Evolutionary conservation across 1,284 basidiomycete species (phyloP).

Genomic region (Sanguinoderma infundibulare): DNA sequence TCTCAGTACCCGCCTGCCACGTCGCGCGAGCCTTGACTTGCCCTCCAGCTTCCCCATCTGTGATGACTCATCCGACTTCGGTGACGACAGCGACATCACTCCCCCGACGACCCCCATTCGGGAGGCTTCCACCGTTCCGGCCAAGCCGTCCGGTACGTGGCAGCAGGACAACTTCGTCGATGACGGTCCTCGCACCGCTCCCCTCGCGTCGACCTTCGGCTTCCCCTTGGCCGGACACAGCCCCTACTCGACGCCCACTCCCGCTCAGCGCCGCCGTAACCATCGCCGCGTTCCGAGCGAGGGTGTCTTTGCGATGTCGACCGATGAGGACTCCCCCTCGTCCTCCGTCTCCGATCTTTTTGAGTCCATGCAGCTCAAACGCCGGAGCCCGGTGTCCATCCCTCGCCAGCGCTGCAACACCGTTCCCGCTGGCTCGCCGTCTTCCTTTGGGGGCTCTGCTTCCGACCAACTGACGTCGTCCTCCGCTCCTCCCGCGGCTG

Average conservation of each 20-base stretch:
- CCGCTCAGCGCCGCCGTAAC: slow-evolving; percentile 42
- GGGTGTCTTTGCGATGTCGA: slow-evolving; percentile 69
- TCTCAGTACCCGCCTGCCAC: slow-evolving; percentile 22
- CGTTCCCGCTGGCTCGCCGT: slow-evolving; percentile 34
- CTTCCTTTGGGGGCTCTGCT: slow-evolving; percentile 34
- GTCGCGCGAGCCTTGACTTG: slow-evolving; percentile 25
- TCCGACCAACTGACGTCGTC: slow-evolving; percentile 24
- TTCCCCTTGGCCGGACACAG: slow-evolving; percentile 44
- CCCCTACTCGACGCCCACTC: slow-evolving; percentile 43
- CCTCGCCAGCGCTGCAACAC: slow-evolving; percentile 29
- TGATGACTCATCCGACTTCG: slow-evolving; percentile 63
- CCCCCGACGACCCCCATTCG: slow-evolving; percentile 40
- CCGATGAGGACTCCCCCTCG: slow-evolving; percentile 62
- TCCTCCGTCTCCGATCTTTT: slow-evolving; percentile 40
- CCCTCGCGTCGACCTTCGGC: slow-evolving; percentile 41
- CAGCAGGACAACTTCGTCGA: slow-evolving; percentile 41
- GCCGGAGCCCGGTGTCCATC: slow-evolving; percentile 29
- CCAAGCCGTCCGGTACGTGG: slow-evolving; percentile 28
- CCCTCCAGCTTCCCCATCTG: slow-evolving; percentile 61
- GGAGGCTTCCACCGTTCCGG: slow-evolving; percentile 32
- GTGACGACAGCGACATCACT: slow-evolving; percentile 37
- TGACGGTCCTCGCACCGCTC: slow-evolving; percentile 55
- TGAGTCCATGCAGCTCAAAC: slow-evolving; percentile 41
- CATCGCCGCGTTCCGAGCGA: slow-evolving; percentile 67
- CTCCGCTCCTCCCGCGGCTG: slow-evolving; percentile 34